Conservation (phyloP, 495 filamentous ascomycete genomes). For the Lasiosphaeria miniovina region DNA sequence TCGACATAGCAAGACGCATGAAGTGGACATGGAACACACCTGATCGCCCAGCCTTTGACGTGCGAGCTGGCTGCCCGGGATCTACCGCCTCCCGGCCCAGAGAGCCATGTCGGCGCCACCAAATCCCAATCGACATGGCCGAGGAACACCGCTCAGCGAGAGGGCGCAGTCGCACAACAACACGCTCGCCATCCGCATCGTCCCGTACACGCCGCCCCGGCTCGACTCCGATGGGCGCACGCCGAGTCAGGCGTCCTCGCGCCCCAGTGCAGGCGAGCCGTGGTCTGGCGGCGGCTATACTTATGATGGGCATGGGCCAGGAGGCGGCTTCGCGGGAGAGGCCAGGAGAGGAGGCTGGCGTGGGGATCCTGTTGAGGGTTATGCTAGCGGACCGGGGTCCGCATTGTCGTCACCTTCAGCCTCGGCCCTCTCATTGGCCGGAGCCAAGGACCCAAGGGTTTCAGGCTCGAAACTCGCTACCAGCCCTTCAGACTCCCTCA, state of each 20-base stretch:
- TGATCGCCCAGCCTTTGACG: conserved; percentile 28
- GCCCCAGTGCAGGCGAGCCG: conserved; percentile 17
- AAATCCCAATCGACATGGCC: conserved; percentile 31
- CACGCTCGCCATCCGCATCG: conserved; percentile 47
- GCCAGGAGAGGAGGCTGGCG: conserved; percentile 16
- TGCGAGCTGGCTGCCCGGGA: conserved; percentile 27
- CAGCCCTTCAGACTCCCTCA: conserved; percentile 31
- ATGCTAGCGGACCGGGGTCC: conserved; percentile 32
- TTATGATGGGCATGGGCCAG: conserved; percentile 21
- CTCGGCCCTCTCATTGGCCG: conserved; percentile 38
- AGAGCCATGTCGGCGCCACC: conserved; percentile 38
- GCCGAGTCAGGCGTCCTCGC: conserved; percentile 33
- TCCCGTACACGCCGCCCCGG: conserved; percentile 52
- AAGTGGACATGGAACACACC: conserved; percentile 31
- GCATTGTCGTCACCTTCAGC: conserved; percentile 37
- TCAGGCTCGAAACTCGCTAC: conserved; percentile 46
- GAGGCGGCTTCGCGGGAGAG: conserved; percentile 12
- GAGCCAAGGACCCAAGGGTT: conserved; percentile 39
- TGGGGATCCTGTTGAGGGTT: conserved; percentile 17
- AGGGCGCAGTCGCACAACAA: conserved; percentile 56
- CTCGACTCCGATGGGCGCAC: conserved; percentile 32
- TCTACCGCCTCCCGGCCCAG: conserved; percentile 25
- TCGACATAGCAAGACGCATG: conserved; percentile 21
- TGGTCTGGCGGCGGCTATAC: conserved; percentile 15
- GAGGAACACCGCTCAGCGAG: conserved; percentile 50